phyloP scores from a whole-genome alignment of 2,329 filamentous ascomycete genomes.

The Diaporthe eres region DNA sequence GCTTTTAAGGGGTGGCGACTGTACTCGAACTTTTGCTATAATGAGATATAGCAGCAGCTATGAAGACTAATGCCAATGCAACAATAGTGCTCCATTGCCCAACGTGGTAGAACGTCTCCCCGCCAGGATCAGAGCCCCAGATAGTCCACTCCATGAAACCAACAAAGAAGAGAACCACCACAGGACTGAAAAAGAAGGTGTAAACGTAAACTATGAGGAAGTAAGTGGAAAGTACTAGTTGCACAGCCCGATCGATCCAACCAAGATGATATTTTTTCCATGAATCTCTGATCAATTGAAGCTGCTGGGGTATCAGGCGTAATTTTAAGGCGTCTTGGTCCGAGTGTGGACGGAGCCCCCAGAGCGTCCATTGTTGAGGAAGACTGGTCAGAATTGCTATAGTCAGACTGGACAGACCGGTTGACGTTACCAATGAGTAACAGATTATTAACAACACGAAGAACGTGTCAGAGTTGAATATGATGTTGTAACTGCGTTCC shows the following conservation, averaged over 20 bases:
- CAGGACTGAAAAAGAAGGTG: not conserved
- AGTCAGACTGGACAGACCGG: not conserved
- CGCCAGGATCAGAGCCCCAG: not conserved
- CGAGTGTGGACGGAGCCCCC: not conserved
- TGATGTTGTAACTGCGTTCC: too few species aligned
- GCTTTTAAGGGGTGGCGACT: not conserved
- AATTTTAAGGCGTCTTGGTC: not conserved
- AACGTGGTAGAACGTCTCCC: not conserved
- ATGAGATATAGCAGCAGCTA: slow-evolving; percentile 1
- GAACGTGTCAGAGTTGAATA: not conserved
- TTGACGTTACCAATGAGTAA: too few species aligned
- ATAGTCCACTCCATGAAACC: not conserved
- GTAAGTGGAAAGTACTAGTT: not conserved
- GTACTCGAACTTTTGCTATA: not conserved
- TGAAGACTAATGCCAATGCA: not conserved
- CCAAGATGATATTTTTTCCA: too few species aligned
- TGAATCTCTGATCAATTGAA: not conserved
- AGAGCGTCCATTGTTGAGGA: not conserved
- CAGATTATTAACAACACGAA: too few species aligned
- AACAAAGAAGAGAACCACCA: not conserved
- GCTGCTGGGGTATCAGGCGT: not conserved
- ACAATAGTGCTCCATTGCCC: not conserved
- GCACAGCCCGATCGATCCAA: not conserved
- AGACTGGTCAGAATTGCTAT: not conserved
- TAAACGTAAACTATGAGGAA: not conserved